phyloP scores from a whole-genome alignment of 2,329 filamentous ascomycete species.

The Hypocreales sp. region DNA sequence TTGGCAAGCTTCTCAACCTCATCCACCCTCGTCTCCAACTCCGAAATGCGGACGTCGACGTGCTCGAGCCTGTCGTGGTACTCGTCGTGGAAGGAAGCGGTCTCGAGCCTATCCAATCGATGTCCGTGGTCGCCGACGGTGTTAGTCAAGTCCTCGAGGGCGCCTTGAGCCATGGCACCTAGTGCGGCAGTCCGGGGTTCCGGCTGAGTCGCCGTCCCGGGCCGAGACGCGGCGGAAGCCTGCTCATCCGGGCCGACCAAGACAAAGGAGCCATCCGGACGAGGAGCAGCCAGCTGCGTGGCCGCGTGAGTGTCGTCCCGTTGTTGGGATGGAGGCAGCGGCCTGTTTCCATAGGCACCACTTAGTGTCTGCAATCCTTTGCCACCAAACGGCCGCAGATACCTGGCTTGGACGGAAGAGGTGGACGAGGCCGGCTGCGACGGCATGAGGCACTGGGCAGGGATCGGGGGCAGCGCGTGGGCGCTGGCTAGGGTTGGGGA shows the following conservation, averaged over 20 bases:
- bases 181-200: no score
- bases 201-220: no score
- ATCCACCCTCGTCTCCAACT: slow-evolving; percentile 49
- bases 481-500: slow-evolving; percentile 19
- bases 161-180: slow-evolving; percentile 14
- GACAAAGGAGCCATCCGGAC: slow-evolving; percentile 10
- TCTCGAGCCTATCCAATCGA: slow-evolving; percentile 55
- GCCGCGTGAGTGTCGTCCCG: slow-evolving; percentile 6
- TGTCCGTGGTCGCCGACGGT: slow-evolving; percentile 45
- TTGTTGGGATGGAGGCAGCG: slow-evolving; percentile 16
- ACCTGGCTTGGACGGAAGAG: slow-evolving; percentile 32
- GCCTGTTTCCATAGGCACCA: slow-evolving; percentile 13
- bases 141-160: slow-evolving; percentile 30
- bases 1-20: slow-evolving; percentile 40
- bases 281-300: no score
- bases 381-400: slow-evolving; percentile 38
- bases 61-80: slow-evolving; percentile 53
- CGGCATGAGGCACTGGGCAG: slow-evolving; percentile 32
- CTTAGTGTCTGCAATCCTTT: slow-evolving; percentile 38
- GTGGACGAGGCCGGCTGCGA: slow-evolving; percentile 38
- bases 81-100: slow-evolving; percentile 55
- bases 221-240: no score
- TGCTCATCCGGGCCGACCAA: slow-evolving; percentile 7
- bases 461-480: slow-evolving; percentile 25
- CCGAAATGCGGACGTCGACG: slow-evolving; percentile 49